phyloP scores from a whole-genome alignment of 2,329 filamentous ascomycete species.

The Fusarium camptoceras region DNA sequence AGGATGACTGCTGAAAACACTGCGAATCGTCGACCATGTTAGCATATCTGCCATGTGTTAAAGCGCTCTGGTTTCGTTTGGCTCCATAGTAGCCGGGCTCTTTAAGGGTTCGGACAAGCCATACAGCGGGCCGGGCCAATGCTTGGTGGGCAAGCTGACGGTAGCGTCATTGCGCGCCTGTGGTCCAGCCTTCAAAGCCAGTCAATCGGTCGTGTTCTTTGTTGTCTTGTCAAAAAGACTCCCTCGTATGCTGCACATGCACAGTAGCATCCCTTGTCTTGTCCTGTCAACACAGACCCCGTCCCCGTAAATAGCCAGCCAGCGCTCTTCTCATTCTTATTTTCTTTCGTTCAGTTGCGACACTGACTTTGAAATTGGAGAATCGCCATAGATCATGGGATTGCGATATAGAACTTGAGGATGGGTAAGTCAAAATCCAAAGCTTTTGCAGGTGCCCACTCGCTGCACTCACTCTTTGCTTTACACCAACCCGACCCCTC shows the following conservation, averaged over 20 bases:
- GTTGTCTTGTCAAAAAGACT: constrained; percentile 40
- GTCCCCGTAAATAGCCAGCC: constrained; percentile 20
- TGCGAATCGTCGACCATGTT: constrained; percentile 31
- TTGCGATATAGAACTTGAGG: constrained; percentile 48
- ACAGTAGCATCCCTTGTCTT: constrained; percentile 34
- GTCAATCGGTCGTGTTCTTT: constrained; percentile 27
- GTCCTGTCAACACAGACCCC: background rate
- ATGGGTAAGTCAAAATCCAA: constrained; percentile 51
- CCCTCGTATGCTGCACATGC: constrained; percentile 37
- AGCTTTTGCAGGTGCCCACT: constrained; percentile 34
- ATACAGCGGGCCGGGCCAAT: constrained; percentile 36
- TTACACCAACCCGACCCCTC: constrained; percentile 37
- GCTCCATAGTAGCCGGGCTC: constrained; percentile 22
- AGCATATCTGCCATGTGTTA: constrained; percentile 37
- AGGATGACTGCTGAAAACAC: constrained; percentile 41
- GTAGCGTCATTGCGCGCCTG: constrained; percentile 39
- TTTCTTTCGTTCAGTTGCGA: constrained; percentile 24
- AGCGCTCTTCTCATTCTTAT: constrained; percentile 17
- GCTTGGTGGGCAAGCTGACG: constrained; percentile 34
- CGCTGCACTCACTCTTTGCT: constrained; percentile 30
- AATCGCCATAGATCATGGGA: constrained; percentile 49
- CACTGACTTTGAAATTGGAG: constrained; percentile 28
- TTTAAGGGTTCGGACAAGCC: constrained; percentile 28
- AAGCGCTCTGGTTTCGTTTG: constrained; percentile 31
- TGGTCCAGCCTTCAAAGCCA: constrained; percentile 35